Evolutionary conservation across 2,329 filamentous ascomycete species (phyloP).

Genomic region (Botrytis paeoniae): DNA sequence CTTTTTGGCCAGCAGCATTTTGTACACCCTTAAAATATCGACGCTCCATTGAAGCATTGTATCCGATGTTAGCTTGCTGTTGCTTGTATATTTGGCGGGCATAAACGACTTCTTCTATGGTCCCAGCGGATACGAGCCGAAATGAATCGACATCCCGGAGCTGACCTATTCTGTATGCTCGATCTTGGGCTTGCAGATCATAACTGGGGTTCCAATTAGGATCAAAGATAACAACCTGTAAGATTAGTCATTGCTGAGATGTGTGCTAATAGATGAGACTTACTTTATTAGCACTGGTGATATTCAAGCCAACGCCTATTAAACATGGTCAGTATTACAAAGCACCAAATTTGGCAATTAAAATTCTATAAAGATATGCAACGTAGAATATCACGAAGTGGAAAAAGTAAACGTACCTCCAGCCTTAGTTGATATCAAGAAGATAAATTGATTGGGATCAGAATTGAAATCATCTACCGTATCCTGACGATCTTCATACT

Average conservation of each 20-base stretch:
- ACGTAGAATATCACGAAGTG: not conserved
- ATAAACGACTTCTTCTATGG: slow-evolving; percentile 96
- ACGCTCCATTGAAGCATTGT: slow-evolving; percentile 86
- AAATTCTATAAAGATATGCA: not conserved
- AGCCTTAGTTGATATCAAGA: slow-evolving; percentile 90
- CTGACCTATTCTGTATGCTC: slow-evolving; percentile 94
- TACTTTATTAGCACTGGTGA: slow-evolving; percentile 96
- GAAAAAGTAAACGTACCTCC: slow-evolving; percentile 49
- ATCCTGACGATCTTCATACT: slow-evolving; percentile 76
- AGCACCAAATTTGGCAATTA: not conserved
- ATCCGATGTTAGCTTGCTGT: slow-evolving; percentile 96
- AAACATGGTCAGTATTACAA: not conserved
- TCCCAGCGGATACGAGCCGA: slow-evolving; percentile 83
- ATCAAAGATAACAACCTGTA: slow-evolving; percentile 71
- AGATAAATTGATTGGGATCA: slow-evolving; percentile 84
- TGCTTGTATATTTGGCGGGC: slow-evolving; percentile 98
- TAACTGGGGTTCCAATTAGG: slow-evolving; percentile 97
- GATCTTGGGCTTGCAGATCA: slow-evolving; percentile 92
- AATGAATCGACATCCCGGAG: slow-evolving; percentile 92
- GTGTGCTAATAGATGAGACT: not conserved
- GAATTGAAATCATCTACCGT: slow-evolving; percentile 90
- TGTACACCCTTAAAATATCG: slow-evolving; percentile 96
- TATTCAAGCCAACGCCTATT: slow-evolving; percentile 79
- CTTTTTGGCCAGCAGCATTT: slow-evolving; percentile 75
- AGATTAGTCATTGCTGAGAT: not conserved